A percentile compares a stretch with the other conserved stretches of the same genome.
phyloP scores from a whole-genome alignment of 768 basidiomycete species.

The Crucibulum laeve region DNA sequence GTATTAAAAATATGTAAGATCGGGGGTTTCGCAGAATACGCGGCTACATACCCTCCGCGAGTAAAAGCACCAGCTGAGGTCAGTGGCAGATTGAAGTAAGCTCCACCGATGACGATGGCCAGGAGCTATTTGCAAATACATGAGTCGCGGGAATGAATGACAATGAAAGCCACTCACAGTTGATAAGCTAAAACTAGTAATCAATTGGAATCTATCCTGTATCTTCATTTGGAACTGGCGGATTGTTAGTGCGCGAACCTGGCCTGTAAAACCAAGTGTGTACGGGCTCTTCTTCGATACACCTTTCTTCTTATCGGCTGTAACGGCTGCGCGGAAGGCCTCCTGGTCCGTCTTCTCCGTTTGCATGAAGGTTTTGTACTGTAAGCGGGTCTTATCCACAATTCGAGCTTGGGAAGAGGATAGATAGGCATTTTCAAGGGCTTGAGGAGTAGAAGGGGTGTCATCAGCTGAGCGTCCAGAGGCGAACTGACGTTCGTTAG shows the following conservation, averaged over 20 bases:
- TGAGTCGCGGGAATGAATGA: neutral
- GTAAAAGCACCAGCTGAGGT: slow-evolving; percentile 84
- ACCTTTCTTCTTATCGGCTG: slow-evolving; percentile 72
- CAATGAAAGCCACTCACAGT: slow-evolving; percentile 35
- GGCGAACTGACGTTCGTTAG: slow-evolving; percentile 80
- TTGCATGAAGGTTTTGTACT: slow-evolving; percentile 54
- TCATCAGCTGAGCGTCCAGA: slow-evolving; percentile 51
- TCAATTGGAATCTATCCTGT: slow-evolving; percentile 77
- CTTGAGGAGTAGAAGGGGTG: slow-evolving; percentile 65
- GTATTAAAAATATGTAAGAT: neutral
- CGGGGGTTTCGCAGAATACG: neutral
- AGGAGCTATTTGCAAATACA: slow-evolving; percentile 29
- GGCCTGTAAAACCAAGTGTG: slow-evolving; percentile 72
- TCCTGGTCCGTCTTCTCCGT: slow-evolving; percentile 66
- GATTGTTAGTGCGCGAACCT: slow-evolving; percentile 64
- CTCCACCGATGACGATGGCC: slow-evolving; percentile 67
- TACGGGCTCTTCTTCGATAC: slow-evolving; percentile 80
- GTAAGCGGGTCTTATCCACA: slow-evolving; percentile 42
- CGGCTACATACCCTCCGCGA: slow-evolving; percentile 50
- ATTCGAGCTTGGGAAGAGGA: slow-evolving; percentile 39
- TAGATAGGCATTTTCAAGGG: slow-evolving; percentile 61
- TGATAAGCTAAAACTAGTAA: slow-evolving; percentile 63
- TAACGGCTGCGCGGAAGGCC: slow-evolving; percentile 72
- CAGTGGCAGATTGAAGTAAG: slow-evolving; percentile 68
- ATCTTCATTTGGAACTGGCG: slow-evolving; percentile 71